Base-by-base conservation (phyloP, 805 yeast species). In the Pichia deserticola region DNA sequence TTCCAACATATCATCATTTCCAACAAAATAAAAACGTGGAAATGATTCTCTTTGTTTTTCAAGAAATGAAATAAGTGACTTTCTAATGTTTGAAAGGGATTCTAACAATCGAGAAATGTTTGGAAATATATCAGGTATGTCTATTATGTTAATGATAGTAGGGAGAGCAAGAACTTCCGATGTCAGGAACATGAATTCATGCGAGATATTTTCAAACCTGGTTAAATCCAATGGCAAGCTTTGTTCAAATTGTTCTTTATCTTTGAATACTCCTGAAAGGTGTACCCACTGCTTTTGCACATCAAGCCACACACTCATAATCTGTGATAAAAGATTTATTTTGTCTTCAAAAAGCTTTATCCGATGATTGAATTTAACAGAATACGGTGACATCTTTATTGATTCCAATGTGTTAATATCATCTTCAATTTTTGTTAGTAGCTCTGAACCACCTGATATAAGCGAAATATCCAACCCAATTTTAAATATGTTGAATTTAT, bases 241-340 rank as follows among this genome's bases (percentile, higher is more conserved):
- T n/a, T 67, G 70, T 50, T 73, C 71, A 20, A 89, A 75, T 37
- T 84, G 89, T 2, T 71, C 70, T 40, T 75, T 77, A 0, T 73
- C 68, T 5, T 78, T 82, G 59, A 92, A 84, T 0, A 89, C 79
- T 2, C 96, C 96, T 54, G 80, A 83, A 27, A 90, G 70, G 61
- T 92, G 89, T 1, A 87, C 78, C 95, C 96, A 90, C 58, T 84
- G 87, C n/a, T 84, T 70, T 63, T 92, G 98, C 1, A 82, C 86
- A 35, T 88, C 96, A 30, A 85, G 74, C 95, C 96, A 89, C 0
- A 65, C 59, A 53, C 82, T 87, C 35, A 86, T 69, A 1, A 86
- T 60, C 1, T 69, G 67, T 40, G 73, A 74, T 1, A 88, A 56
- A 0, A 60, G 57, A 42, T 74, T 76, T n/a, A 92, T 60, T 48